Conservation (phyloP, 768 basidiomycete genomes). For the Rhodocollybia butyracea region DNA sequence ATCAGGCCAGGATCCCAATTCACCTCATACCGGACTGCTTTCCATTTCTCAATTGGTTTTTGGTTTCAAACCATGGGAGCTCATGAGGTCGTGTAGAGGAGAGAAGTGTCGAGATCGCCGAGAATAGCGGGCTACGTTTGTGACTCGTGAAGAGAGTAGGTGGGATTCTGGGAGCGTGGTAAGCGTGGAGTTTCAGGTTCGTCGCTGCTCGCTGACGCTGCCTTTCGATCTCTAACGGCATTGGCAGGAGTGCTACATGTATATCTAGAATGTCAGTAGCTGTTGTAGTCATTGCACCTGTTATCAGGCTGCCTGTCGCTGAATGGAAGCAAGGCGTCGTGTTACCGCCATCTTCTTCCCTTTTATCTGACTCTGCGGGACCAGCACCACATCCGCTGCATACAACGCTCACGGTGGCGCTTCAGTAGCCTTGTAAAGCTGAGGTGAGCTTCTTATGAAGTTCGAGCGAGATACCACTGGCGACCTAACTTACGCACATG, state of each 20-base stretch:
- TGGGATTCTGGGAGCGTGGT: constrained; percentile 8
- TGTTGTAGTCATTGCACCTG: constrained; percentile 10
- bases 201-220: background rate
- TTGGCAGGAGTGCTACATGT: constrained; percentile 11
- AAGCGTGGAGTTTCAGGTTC: no score
- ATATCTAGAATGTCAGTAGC: constrained; percentile 10
- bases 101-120: constrained; percentile 5
- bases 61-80: background rate
- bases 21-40: background rate
- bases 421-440: no score
- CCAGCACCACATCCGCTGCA: no score
- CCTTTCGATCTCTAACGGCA: constrained; percentile 7
- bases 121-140: background rate
- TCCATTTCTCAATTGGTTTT: background rate
- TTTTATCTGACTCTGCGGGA: no score
- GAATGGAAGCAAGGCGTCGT: background rate
- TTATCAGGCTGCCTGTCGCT: constrained; percentile 2
- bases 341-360: no score
- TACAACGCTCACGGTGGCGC: no score
- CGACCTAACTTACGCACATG: no score
- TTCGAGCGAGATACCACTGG: no score
- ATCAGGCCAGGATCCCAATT: background rate
- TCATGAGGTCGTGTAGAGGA: constrained; percentile 13
- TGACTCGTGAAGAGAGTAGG: background rate
- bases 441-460: no score